A percentile compares a stretch with the other conserved stretches of the same genome.
phyloP scores from a whole-genome alignment of 495 filamentous ascomycete species.

The Chaetomium fimeti region DNA sequence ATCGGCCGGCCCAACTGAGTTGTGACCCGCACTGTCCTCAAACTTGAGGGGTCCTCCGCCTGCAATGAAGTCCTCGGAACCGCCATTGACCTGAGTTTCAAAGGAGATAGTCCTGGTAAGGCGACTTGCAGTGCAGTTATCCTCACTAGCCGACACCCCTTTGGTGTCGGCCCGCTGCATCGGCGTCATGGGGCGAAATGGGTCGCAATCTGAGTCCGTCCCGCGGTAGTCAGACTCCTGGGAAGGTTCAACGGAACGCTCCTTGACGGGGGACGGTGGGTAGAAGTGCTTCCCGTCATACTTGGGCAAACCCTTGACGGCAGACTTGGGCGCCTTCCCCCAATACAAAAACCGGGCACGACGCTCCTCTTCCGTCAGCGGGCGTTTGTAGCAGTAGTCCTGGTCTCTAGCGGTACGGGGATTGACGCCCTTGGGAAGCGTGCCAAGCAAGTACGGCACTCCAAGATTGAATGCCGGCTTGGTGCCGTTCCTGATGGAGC shows the following conservation, averaged over 20 bases:
- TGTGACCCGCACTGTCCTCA: conserved; percentile 26
- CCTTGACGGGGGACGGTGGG: conserved; percentile 50
- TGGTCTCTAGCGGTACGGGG: conserved; percentile 33
- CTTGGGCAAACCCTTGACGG: conserved; percentile 50
- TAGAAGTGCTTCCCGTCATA: conserved; percentile 60
- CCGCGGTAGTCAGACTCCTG: conserved; percentile 19
- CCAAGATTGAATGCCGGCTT: conserved; percentile 22
- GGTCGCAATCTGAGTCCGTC: conserved; percentile 39
- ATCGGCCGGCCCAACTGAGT: conserved; percentile 24
- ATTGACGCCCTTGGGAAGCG: conserved; percentile 40
- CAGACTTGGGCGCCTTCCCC: conserved; percentile 46
- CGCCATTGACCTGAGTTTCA: conserved; percentile 29
- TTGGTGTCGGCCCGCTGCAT: conserved; percentile 28
- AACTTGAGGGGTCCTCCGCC: conserved; percentile 13
- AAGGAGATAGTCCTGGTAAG: conserved; percentile 22
- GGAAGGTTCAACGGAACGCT: conserved; percentile 12
- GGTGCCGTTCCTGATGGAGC: conserved; percentile 11
- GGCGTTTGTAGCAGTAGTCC: conserved; percentile 50
- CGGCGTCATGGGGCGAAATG: conserved; percentile 39
- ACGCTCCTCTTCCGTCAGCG: conserved; percentile 49
- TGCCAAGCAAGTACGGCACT: conserved; percentile 48
- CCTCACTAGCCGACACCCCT: conserved; percentile 25
- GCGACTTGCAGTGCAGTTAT: conserved; percentile 21
- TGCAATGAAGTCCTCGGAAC: conserved; percentile 18
- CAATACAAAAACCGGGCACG: conserved; percentile 52